Evolutionary conservation across 1,139 yeast species (phyloP).

Genomic region (Hemisphaericaspora lyxosophila): DNA sequence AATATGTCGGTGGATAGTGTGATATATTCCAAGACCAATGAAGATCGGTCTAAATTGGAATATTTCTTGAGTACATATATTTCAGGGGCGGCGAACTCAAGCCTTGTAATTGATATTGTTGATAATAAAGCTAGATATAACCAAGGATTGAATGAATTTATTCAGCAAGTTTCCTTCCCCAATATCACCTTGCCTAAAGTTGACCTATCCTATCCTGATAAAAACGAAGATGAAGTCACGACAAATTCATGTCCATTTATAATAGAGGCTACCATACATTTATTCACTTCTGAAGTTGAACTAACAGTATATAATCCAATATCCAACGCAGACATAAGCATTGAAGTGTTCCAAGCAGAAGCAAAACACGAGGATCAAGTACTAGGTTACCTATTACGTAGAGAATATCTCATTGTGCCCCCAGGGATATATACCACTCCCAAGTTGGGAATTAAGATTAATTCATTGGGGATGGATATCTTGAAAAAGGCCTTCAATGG

Average conservation of each 20-base stretch:
- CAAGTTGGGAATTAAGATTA: conserved; percentile 47
- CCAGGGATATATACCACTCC: conserved; percentile 54
- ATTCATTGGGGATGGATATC: conserved; percentile 48
- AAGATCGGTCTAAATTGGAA: conserved; percentile 14
- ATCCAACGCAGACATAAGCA: conserved; percentile 37
- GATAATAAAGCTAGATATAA: conserved; percentile 16
- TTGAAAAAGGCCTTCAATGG: conserved; percentile 52
- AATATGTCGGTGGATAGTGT: conserved; percentile 16
- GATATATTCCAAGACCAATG: conserved; percentile 10
- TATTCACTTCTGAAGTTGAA: conserved; percentile 53
- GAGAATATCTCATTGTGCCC: conserved; percentile 37
- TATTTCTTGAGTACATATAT: conserved; percentile 16
- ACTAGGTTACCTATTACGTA: conserved; percentile 44
- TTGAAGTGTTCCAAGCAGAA: conserved; percentile 42
- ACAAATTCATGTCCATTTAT: conserved; percentile 20
- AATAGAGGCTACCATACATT: conserved; percentile 48
- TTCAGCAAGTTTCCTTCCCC: conserved; percentile 16
- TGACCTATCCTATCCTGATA: conserved; percentile 9
- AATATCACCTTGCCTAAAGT: conserved; percentile 19
- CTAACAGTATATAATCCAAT: conserved; percentile 54
- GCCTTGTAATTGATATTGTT: conserved; percentile 9
- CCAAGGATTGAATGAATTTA: conserved; percentile 17
- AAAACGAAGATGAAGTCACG: conserved; percentile 1
- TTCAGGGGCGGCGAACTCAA: conserved; percentile 9
- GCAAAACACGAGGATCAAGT: conserved; percentile 51